Evolutionary conservation across 306 rosid species (phyloP).

Genomic region (Quercus wislizeni): DNA sequence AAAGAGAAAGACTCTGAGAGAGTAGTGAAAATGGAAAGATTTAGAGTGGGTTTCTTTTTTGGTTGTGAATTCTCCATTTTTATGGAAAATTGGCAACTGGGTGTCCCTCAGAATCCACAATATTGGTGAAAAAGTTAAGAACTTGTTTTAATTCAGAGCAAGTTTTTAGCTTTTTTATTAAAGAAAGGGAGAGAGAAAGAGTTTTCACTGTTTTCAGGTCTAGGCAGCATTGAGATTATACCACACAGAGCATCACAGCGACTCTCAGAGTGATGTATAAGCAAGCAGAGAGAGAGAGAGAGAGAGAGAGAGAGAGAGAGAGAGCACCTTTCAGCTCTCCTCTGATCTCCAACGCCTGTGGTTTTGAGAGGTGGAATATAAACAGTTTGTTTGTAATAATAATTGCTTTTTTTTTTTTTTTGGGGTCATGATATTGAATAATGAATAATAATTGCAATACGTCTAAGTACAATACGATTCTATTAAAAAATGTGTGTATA

Average conservation of each 20-base stretch:
- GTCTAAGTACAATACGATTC: no score
- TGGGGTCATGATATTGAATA: neutral
- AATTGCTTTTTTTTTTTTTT: neutral
- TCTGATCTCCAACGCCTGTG: constrained; percentile 27
- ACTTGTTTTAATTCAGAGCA: no score
- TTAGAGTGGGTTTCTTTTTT: constrained; percentile 37
- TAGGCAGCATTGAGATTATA: constrained; percentile 8
- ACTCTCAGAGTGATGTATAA: neutral
- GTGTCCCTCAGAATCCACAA: neutral
- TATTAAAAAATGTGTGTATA: no score
- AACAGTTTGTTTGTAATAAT: neutral
- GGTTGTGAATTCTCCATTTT: constrained; percentile 35
- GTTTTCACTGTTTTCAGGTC: neutral
- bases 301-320: constrained; percentile 25
- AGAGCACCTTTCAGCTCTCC: constrained; percentile 27
- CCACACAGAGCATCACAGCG: neutral
- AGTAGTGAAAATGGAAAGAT: constrained; percentile 40
- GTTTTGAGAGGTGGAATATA: constrained; percentile 2
- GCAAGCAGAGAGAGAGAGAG: constrained; percentile 15
- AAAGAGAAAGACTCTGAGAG: constrained; percentile 40
- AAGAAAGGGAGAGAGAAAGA: neutral
- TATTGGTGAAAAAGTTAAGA: neutral
- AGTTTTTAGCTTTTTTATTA: neutral
- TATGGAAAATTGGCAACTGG: constrained; percentile 4
- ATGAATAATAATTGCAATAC: no score